Base-by-base conservation (phyloP, 176 grass and related monocot species). In the Bothriochloa decipiens region DNA sequence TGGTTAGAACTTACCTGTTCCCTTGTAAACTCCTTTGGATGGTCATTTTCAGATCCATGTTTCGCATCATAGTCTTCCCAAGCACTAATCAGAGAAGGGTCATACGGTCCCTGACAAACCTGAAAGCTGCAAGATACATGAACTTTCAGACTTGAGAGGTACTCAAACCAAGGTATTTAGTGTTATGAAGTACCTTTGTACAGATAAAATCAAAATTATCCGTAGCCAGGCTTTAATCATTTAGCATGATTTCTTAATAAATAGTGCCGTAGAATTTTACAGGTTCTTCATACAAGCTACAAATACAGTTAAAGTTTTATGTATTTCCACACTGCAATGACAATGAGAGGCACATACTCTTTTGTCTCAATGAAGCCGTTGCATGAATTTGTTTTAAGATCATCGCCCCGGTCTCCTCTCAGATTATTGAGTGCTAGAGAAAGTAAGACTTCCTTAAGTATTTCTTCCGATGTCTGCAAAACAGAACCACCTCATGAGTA, bases 371-470 rank as follows among this genome's bases (percentile, higher is more conserved):
- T 98, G 87, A 98, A 98, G 41, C 95, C 92, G 47, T 84, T 80
- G 74, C 95, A 98, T 74, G 83, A 86, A 86, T 98, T 80, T 20
- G 85, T 63, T 50, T 75, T 80, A 36, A 68, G 68, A 76, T 42
- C 70, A 58, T 55, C 65, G 2, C 69, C 70, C 17, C 36, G 80
- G 61, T 86, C 72, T n/a, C 43, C 39, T 77, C 92, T 88, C 71
- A 98, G 90, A 84, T 89, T 88, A 89, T 98, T 98, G 29, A 98
- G 85, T 10, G 91, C 95, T 57, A 93, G 65, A 75, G 91, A 93
- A 85, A 98, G 91, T 74, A 98, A 87, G 58, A 89, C 95, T 88
- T 98, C 95, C 76, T 93, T 91, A 65, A 95, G 92, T 46, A 95
- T 83, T 91, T 98, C 92, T 85, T 93, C 89, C 8, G 95, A 90